Conservation (phyloP, 441 rosid genomes). For the Populus hybrid region DNA sequence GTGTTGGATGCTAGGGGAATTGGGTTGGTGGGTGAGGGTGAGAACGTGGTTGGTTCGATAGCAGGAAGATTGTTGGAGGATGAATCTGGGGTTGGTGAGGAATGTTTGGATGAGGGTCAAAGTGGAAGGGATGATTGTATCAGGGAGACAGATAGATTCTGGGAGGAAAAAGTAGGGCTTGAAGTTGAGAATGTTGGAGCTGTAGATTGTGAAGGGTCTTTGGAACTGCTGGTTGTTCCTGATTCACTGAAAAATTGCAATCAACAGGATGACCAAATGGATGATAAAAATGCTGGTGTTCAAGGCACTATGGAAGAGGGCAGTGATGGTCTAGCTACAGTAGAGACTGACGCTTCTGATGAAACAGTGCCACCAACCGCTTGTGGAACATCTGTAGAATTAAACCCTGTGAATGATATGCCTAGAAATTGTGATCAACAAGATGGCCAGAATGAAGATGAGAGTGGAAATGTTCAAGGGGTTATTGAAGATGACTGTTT, state of each 20-base stretch:
- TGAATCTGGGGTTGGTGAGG: constrained; percentile 10
- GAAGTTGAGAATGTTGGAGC: constrained; percentile 5
- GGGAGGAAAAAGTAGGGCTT: constrained; percentile 19
- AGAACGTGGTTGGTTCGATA: constrained; percentile 11
- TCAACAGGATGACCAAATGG: constrained; percentile 13
- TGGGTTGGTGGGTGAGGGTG: constrained; percentile 9
- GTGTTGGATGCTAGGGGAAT: constrained; percentile 3
- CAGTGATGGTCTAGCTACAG: constrained; percentile 13
- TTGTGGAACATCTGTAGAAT: too few species aligned
- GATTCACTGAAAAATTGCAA: constrained; percentile 1
- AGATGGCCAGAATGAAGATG: constrained; percentile 5
- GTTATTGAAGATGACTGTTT: constrained; percentile 3
- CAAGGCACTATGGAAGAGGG: constrained; percentile 13
- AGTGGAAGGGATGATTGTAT: constrained; percentile 17
- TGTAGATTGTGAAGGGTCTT: constrained; percentile 8
- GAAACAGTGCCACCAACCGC: constrained; percentile 11
- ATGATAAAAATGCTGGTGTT: constrained; percentile 5
- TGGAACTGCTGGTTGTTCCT: constrained; percentile 2
- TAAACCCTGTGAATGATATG: constrained; percentile 10
- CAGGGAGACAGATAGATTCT: constrained; percentile 13
- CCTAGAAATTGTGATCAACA: constrained; percentile 15
- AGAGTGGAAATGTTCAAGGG: not conserved
- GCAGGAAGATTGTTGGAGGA: constrained; percentile 8
- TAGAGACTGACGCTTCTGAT: constrained; percentile 17
- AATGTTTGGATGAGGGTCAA: constrained; percentile 19